Evolutionary conservation across 2,329 filamentous ascomycete genomes (phyloP), one percentile per base, ranked within the genome.

Genomic region (Diaporthe ampelina): DNA sequence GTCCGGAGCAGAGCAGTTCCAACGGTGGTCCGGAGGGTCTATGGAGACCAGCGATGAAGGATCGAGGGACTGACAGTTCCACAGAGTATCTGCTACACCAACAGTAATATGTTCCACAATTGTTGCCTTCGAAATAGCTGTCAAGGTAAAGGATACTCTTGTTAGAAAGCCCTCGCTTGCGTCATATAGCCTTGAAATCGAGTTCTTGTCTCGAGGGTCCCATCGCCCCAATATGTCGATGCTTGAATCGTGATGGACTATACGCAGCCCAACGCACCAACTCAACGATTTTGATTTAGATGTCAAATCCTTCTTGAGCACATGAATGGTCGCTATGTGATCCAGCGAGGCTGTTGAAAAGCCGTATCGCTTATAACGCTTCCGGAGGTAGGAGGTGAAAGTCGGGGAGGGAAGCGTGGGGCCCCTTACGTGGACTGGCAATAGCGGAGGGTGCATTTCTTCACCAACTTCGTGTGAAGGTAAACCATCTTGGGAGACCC

Each of bases 291-390:
- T 17, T n/a, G 29, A 37, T 1, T 29, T 3, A 5, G 6, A 7
- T 57, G 9, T 2, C 9, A 57, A 4, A 4, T 8, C n/a, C 54
- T 35, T 57, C 19, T 35, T 57, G 17, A 17, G 54, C 17, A 48
- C 26, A n/a, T 65, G 2, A 0, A 65, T 21, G 17, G 40, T n/a
- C 4, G 17, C 26, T 21, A 65, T 32, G 6, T 48, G 8, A 32
- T 65, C 15, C 6, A 65, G 24, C 7, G 59, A 65, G 3, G 59
- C 59, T 32, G 59, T 65, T 9, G 59, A 65, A 9, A 65, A 32
- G 9, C 59, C 40, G 21, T 32, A 65, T 48, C 59, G 6, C 26
- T 9, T 48, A 10, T 11, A 4, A 6, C 21, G 15, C 17, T 15
- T 11, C 19, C 24, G 24, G 3, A 65, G 59, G 26, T 65, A 15